Evolutionary conservation across 108 stramenopile species (phyloP), one percentile per base, ranked within the genome.

Genomic region (Bacterosira constricta): DNA sequence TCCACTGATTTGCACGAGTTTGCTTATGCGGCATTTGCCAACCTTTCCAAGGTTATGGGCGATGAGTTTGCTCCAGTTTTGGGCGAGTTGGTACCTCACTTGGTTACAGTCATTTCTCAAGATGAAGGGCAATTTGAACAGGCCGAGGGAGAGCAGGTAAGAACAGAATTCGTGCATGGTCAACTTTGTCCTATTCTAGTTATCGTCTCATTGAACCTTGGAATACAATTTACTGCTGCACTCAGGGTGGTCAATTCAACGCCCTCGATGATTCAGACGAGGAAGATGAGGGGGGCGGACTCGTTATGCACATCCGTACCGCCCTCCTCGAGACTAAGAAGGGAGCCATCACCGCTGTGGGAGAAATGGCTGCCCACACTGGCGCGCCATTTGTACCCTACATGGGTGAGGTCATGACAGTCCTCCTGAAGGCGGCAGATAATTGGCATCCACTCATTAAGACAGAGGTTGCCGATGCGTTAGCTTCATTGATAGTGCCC

Each of bases 1-100:
- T 89, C 81, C 21, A 94, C 91, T 5, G 97, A 98, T 61, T 84
- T 98, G 55, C 95, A 96, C 49, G 97, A 98, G 68, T 98, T 95
- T 85, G 92, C 95, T 30, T 98, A 95, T 82, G 96, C 96, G 21
- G 92, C 94, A 20, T 97, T 98, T 81, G 97, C 97, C 25, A 98
- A 98, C 74, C 71, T 96, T 49, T 85, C 96, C 53, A 97, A 98
- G 78, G 96, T 97, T 21, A 96, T 99, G 96, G 95, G 90, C 50
- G 89, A 92, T 65, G 96, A 97, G 69, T 98, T 99, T 80, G 83
- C 86, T 46, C 96, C 94, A 12, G 93, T 91, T 18, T 69, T 99
- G 67, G 74, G 67, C 6, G 90, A 94, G 37, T 68, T 99, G 20
- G 97, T 97, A 10, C 98, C 98, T 26, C 97, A 97, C 71, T 75